Percentiles rank a stretch among this genome's conserved stretches.
These are phyloP conservation scores for Pyricularia pennisetigena DNA, from an alignment of 2,329 filamentous ascomycete species.

Conservation along the genomic window DNA sequence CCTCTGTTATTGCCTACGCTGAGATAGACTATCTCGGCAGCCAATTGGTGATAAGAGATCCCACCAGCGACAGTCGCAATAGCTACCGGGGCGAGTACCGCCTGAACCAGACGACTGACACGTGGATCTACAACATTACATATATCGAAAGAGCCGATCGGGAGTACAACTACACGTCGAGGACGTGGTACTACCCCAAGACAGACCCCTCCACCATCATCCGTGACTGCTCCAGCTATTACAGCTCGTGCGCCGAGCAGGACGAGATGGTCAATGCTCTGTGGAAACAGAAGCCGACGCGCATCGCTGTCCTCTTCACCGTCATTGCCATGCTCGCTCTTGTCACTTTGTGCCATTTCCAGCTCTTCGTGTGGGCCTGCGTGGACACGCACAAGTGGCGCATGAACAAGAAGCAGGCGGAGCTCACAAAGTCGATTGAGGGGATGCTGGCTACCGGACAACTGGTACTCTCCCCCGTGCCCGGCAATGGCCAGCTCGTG, in stretches of 20 bases:
- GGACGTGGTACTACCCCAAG: neutral
- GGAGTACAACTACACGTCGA: constrained; percentile 1
- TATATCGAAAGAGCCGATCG: neutral
- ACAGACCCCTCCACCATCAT: neutral
- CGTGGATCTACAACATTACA: constrained; percentile 9
- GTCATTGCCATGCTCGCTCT: neutral
- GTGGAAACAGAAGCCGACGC: constrained; percentile 2
- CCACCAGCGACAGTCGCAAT: neutral
- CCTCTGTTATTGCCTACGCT: neutral
- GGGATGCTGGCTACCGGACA: neutral
- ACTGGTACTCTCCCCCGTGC: neutral
- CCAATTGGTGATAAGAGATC: too few relatives aligned
- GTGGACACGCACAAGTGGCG: constrained; percentile 9
- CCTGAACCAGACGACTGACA: constrained; percentile 4
- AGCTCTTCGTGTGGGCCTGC: constrained; percentile 12
- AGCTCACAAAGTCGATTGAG: neutral
- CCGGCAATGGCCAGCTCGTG: neutral
- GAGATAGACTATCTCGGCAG: neutral
- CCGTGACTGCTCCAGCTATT: constrained; percentile 6
- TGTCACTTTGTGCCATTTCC: constrained; percentile 28
- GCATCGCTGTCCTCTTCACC: neutral
- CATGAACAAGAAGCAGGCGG: neutral
- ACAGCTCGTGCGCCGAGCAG: constrained; percentile 9
- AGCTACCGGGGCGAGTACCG: constrained; percentile 6
- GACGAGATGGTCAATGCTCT: constrained; percentile 9